Evolutionary conservation across 768 basidiomycete species (phyloP), one percentile per base, ranked within the genome.

Genomic region (Tulasnella calospora): DNA sequence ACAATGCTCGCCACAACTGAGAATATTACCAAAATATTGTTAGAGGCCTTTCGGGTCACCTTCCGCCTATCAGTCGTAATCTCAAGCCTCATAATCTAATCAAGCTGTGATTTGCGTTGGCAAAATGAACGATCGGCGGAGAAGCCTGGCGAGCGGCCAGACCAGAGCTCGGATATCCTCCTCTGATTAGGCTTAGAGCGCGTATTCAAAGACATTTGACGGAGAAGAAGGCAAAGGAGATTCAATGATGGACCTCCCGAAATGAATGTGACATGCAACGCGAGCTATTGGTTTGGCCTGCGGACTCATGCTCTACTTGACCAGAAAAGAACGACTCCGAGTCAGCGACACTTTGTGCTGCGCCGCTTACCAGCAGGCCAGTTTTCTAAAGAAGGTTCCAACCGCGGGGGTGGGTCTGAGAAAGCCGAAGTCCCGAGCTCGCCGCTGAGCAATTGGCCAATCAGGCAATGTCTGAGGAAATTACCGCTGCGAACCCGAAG

Each of bases 81-180:
- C 61, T 67, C 61, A 67, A 67, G 61, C 61, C 61, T 33, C 61
- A 67, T 6, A 67, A 67, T 67, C 61, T 67, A 67, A 67, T 67
- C 61, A 27, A 17, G 27, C 61, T 13, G 30, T 67, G 27, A 67
- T 35, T 67, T 15, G 27, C 61, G 35, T 27, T 67, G 61, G 33
- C 10, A 35, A 6, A 44, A 44, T 44, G 33, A 67, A 67, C 5
- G 61, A 67, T 67, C 61, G 61, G 61, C 61, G 61, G 61, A 67
- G 61, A 67, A 67, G 57, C 12, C 23, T 30, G 57, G 57, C 57
- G 12, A 35, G 17, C 5, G 33, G 9, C 61, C 33, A 67, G 61
- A 35, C 61, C 61, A 10, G 27, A 67, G n/a, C n/a, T n/a, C n/a
- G 27, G 27, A 8, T 30, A 30, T 35, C 27, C 6, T 35, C 30